Base-by-base conservation (phyloP, 179 eudicot species). In the Corrigiola litoralis region DNA sequence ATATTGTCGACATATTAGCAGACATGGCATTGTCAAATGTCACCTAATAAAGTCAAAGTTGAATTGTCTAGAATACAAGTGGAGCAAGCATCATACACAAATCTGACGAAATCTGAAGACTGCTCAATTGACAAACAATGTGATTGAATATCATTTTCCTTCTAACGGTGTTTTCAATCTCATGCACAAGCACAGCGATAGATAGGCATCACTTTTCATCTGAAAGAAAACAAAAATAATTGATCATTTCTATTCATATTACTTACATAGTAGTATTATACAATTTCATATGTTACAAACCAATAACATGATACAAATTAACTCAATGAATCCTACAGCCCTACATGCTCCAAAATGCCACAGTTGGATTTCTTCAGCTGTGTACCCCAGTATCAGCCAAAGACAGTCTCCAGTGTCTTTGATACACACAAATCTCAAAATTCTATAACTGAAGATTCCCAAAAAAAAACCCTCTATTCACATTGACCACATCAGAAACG, bases 271-370 rank as follows among this genome's bases (percentile, higher is more conserved):
- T 21, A 31, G 5, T 40, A 52, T 16, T 63, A 31, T 74, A 74
- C 61, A 69, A 18, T 38, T 56, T 38, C 60, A n/a, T 31, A 45
- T 31, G 48, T 57, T 69, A 64, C 70, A 56, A 62, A 59, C 18
- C 61, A 33, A 49, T 64, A 18, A 45, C 52, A 25, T 23, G 38
- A 47, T 34, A 27, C 40, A 28, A 38, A 48, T 38, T 32, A 36
- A 31, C n/a, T 27, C 14, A 37, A 60, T 29, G 47, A 65, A 50
- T 28, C 1, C 31, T 32, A 42, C 13, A n/a, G 14, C 12, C 16
- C 41, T 28, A 47, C 24, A 6, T 21, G 28, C 46, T 55, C 18
- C 45, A 6, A 27, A 34, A 42, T 41, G 46, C 53, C 55, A 17
- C 38, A 46, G 54, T 55, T 57, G 25, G 36, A 44, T 10, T 50